Evolutionary conservation across 2,329 filamentous ascomycete genomes (phyloP), one percentile per base, ranked within the genome.

Genomic region (Aspergillus glaucus): DNA sequence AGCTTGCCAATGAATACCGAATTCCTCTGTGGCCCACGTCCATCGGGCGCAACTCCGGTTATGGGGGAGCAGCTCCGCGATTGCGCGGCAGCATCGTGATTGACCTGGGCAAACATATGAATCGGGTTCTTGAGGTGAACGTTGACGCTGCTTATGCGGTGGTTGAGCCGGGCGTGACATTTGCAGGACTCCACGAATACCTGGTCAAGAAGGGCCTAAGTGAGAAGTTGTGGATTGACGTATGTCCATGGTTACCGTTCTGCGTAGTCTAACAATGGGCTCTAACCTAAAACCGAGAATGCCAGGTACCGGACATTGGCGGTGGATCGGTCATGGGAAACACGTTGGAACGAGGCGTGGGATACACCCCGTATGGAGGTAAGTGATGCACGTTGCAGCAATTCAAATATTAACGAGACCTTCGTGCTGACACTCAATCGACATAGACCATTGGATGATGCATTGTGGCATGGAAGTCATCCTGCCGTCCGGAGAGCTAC

Each of bases 91-190:
- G 67, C 21, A 64, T 78, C 5, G 73, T 72, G 0, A 53, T 79
- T 15, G 72, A 77, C 51, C 60, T 78, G 1, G 62, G 61, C 10
- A 48, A 62, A 37, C 47, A 62, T 40, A 79, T 82, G 78, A 75
- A 76, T 57, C 71, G 69, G 54, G 69, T 82, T 7, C 56, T 81
- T 7, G 67, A 78, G 34, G 71, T 81, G 9, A 73, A 78, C 55
- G 69, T 67, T 0, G 72, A 77, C 14, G 72, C 71, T 39, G 75
- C 74, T 17, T 78, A 69, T 47, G 75, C 70, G 39, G 62, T 81
- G 0, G 69, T 82, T 4, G 78, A 81, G 57, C 79, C 79, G 0
- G 79, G 79, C 1, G 79, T 81, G 0, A 76, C 77, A 0, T 81
- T 74, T 55, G 72, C 74, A 47, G 70, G 71, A 24, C 63, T 81